Evolutionary conservation across 1,284 basidiomycete species (phyloP).

Genomic region (Anthracocystis panici-leucophaei): DNA sequence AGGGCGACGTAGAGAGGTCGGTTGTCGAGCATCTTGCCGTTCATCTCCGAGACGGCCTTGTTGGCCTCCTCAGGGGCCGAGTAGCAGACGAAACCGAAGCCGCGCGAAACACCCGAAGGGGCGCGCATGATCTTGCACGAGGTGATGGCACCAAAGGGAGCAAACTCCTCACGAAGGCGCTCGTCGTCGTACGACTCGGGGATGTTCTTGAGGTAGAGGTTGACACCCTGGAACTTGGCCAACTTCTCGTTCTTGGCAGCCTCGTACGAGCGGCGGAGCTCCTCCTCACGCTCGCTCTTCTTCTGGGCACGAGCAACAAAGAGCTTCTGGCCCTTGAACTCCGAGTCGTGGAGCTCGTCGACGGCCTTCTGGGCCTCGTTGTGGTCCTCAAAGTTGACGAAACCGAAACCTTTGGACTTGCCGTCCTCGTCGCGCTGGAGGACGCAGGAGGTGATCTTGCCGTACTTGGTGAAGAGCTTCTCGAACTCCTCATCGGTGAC

Average conservation of each 20-base stretch:
- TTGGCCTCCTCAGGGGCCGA: constrained; percentile 98
- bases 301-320: constrained; percentile 98
- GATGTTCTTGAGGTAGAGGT: constrained; percentile 98
- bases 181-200: constrained; percentile 70
- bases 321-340: constrained; percentile 88
- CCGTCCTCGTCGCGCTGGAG: constrained; percentile 81
- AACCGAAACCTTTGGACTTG: constrained; percentile 94
- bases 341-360: constrained; percentile 88
- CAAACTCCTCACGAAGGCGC: constrained; percentile 77
- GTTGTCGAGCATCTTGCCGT: constrained; percentile 99
- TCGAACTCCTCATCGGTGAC: constrained; percentile 89
- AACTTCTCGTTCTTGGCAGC: constrained; percentile 95
- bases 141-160: constrained; percentile 95
- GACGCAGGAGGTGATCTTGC: constrained; percentile 90
- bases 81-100: constrained; percentile 99
- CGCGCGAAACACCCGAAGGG: constrained; percentile 83
- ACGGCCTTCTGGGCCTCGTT: constrained; percentile 92
- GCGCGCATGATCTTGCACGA: constrained; percentile 99
- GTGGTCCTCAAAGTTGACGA: constrained; percentile 95
- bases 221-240: constrained; percentile 98
- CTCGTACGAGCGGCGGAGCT: constrained; percentile 92
- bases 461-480: constrained; percentile 83
- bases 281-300: constrained; percentile 97
- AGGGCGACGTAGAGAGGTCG: constrained; percentile 99
- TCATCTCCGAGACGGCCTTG: constrained; percentile 99